Evolutionary conservation across 208 protist species (phyloP).

Genomic region (Wallacemonas sp.): DNA sequence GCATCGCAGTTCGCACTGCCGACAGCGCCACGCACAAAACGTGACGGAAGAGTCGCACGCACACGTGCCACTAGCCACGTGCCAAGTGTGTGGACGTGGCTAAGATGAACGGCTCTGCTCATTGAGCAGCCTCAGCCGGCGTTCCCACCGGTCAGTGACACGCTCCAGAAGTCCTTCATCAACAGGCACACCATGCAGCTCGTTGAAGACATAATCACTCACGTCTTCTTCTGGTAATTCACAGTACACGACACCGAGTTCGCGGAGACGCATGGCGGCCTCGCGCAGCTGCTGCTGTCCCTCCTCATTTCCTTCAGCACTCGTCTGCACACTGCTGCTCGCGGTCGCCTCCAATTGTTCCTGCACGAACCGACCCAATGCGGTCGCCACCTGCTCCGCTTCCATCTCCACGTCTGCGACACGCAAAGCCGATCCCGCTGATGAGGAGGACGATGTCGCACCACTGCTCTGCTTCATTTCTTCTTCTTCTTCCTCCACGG

Average conservation of each 20-base stretch:
- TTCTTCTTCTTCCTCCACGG: background rate
- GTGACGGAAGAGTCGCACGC: too few relatives aligned
- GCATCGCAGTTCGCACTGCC: too few relatives aligned
- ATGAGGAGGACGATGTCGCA: background rate
- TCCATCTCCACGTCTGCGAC: too few relatives aligned
- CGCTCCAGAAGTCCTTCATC: slow-evolving; percentile 41
- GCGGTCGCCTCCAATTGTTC: slow-evolving; percentile 22
- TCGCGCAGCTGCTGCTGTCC: background rate
- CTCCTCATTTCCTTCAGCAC: background rate
- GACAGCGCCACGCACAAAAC: too few relatives aligned
- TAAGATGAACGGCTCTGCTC: too few relatives aligned
- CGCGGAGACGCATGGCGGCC: slow-evolving; percentile 24
- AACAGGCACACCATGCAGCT: slow-evolving; percentile 46
- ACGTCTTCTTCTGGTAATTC: slow-evolving; percentile 57
- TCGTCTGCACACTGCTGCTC: too few relatives aligned
- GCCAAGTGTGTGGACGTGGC: too few relatives aligned
- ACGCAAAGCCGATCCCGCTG: background rate
- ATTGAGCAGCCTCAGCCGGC: slow-evolving; percentile 21
- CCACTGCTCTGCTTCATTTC: background rate
- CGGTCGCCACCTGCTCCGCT: too few relatives aligned
- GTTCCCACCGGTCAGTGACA: slow-evolving; percentile 56
- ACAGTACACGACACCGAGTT: slow-evolving; percentile 62
- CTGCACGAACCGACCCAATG: slow-evolving; percentile 32
- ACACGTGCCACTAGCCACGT: too few relatives aligned
- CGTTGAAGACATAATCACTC: slow-evolving; percentile 61